Percentiles rank a stretch among this genome's conserved stretches.
These are phyloP conservation scores for Penicillium simplicissimum DNA, from an alignment of 495 filamentous ascomycete species.

Conservation along the genomic window DNA sequence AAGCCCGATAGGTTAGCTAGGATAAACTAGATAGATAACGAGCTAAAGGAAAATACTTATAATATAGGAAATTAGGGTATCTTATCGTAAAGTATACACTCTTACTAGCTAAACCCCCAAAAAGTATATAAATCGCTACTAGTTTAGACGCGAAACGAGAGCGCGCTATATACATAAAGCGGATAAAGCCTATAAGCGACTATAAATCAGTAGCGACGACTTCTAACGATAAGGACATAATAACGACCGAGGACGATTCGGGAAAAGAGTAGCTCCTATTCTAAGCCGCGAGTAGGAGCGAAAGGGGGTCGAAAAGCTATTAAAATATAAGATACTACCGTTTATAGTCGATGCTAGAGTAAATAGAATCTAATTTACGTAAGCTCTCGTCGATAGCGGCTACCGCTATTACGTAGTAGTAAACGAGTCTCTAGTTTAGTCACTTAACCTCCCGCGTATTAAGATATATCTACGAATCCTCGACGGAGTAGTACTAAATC, in stretches of 20 bases:
- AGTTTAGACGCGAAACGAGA: no score
- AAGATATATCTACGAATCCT: no score
- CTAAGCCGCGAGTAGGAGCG: not conserved
- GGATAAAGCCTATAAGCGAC: not conserved
- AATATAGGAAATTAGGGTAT: not conserved
- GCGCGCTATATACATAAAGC: not conserved
- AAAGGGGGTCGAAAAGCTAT: not conserved
- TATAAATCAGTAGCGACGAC: not conserved
- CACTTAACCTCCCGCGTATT: not conserved
- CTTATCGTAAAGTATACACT: not conserved
- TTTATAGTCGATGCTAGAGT: not conserved
- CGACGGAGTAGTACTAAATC: no score
- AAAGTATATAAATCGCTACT: not conserved
- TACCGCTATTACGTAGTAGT: no score
- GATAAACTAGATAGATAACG: not conserved
- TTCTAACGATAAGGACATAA: not conserved
- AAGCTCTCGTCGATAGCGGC: no score
- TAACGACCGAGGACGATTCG: not conserved
- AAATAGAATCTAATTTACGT: not conserved
- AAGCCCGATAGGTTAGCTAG: constrained; percentile 1
- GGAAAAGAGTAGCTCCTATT: no score
- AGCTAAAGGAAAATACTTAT: constrained; percentile 1
- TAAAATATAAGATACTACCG: not conserved
- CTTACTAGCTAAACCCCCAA: not conserved
- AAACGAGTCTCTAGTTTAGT: no score